These are phyloP conservation scores for Diplodia mutila DNA, from an alignment of 2,329 filamentous ascomycete genomes.

Conservation along the genomic window DNA sequence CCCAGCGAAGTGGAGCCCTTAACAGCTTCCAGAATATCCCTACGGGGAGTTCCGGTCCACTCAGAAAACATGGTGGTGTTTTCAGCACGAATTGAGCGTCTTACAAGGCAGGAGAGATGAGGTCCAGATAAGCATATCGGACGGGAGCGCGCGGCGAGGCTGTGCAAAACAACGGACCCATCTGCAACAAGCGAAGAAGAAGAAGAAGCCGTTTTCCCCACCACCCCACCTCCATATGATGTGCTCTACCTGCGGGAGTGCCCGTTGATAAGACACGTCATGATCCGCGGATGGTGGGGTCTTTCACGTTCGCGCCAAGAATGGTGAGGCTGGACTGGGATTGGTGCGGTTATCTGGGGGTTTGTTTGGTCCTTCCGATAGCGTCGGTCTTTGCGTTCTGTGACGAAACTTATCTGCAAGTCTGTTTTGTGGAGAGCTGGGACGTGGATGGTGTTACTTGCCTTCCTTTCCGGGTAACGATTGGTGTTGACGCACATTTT, in stretches of 20 bases:
- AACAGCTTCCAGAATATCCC: not conserved
- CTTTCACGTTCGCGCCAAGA: not conserved
- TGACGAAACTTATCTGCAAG: no score
- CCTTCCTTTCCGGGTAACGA: no score
- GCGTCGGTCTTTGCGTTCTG: not conserved
- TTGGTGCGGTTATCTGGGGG: not conserved
- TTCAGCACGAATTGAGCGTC: not conserved
- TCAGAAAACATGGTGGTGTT: not conserved
- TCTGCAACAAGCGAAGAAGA: not conserved
- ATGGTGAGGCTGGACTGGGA: not conserved
- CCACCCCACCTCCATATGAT: not conserved
- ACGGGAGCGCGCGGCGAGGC: not conserved
- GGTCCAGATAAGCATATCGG: conserved; percentile 6
- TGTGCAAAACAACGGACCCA: not conserved
- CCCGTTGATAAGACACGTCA: not conserved
- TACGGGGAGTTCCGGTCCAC: not conserved
- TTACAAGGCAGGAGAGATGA: not conserved
- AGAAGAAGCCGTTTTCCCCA: not conserved
- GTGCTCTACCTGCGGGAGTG: not conserved
- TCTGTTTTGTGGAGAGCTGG: no score
- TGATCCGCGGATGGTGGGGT: not conserved
- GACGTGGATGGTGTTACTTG: no score
- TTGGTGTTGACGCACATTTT: no score
- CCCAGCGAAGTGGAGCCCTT: not conserved
- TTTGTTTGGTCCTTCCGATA: not conserved